Conservation (phyloP, 176 grass and related monocot species). For the Hordeum marinum region DNA sequence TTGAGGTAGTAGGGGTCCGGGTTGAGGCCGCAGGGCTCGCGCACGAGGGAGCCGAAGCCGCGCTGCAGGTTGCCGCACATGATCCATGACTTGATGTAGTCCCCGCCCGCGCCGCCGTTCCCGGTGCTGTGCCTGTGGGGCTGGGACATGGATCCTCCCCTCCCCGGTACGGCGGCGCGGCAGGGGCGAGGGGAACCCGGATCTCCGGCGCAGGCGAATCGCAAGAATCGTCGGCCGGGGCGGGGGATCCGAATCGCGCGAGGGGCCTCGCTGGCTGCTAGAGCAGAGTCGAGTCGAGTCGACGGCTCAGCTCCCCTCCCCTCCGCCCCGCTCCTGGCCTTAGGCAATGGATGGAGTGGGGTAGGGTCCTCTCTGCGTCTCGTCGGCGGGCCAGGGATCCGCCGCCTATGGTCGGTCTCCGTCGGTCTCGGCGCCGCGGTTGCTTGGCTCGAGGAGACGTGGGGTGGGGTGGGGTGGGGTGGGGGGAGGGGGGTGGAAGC, state of each 20-base stretch:
- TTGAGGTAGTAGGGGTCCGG: conserved; percentile 71
- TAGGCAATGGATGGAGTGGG: no score
- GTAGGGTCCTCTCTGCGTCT: neutral
- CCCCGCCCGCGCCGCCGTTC: conserved; percentile 36
- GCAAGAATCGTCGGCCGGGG: neutral
- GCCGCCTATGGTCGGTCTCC: neutral
- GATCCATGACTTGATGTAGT: conserved; percentile 78
- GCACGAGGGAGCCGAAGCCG: conserved; percentile 68
- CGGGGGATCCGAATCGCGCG: neutral
- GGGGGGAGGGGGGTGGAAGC: neutral
- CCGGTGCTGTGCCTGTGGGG: neutral
- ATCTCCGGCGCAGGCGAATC: neutral
- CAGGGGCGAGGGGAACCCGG: neutral
- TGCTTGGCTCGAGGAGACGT: neutral
- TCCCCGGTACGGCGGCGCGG: neutral
- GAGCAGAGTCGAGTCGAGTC: neutral
- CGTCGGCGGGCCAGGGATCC: neutral
- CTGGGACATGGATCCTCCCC: neutral
- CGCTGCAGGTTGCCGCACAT: conserved; percentile 76
- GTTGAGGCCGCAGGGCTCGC: conserved; percentile 52
- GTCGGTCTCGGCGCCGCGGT: neutral
- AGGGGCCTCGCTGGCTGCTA: neutral
- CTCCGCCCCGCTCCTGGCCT: no score
- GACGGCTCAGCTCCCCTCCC: no score
- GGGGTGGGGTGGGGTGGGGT: no score